Evolutionary conservation across 2,329 filamentous ascomycete genomes (phyloP), one percentile per base, ranked within the genome.

Genomic region (Aspergillus sojae): DNA sequence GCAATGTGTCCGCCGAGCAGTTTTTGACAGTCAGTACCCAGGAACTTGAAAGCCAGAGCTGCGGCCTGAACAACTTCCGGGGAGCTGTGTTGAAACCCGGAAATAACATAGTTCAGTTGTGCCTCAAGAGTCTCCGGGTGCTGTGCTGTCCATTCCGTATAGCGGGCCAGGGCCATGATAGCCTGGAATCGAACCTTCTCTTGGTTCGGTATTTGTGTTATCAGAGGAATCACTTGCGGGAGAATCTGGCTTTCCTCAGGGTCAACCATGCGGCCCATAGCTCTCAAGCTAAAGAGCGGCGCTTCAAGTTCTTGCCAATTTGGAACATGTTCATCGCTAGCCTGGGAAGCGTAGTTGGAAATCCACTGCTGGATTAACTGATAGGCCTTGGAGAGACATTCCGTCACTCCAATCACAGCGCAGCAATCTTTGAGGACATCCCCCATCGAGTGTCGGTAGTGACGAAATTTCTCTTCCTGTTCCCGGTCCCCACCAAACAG

Each of bases 111-210:
- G 72, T 93, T 93, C 75, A 99, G 91, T 78, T 99, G 95, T 10
- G 92, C 86, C 77, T 97, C 91, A 10, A 99, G 84, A 53, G 94
- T 96, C 63, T 97, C 93, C 0, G 94, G 92, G 73, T 99, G 95
- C 55, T 93, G 89, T 5, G 95, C 89, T 0, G 96, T 99, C 95
- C 95, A 99, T 78, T 98, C 94, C 0, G 96, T 99, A 75, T 99
- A 99, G 66, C 95, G 88, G 43, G 93, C 95, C 26, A 99, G 86
- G 3, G 96, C 94, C 93, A 99, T 97, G 73, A 98, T 97, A 6
- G 94, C 94, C 66, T 96, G 94, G 79, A 99, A 99, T 9, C 94
- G 92, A n/a, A 99, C 86, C 82, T 98, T 99, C 79, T 98, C 93
- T 72, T 99, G 95, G 73, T 92, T 90, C 0, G 95, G 95, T 65